Evolutionary conservation across 164 flowering plant genomes (phyloP), one percentile per base, ranked within the genome.

Genomic region (Magnolia changhungtana): DNA sequence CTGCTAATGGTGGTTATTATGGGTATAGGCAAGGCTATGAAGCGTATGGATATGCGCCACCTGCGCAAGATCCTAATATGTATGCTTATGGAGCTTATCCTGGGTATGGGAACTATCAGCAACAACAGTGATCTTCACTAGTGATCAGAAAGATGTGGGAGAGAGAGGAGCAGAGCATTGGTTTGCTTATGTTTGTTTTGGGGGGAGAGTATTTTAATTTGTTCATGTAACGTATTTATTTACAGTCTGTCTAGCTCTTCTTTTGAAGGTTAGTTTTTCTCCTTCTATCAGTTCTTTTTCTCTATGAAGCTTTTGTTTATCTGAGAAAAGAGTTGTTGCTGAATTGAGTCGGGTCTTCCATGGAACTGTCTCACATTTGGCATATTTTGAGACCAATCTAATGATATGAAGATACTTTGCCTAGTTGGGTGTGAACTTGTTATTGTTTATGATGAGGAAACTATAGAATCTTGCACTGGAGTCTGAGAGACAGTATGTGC

Each of bases 21-120:
- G 92, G 92, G 8, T 91, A 91, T 80, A 69, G 78, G 11, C 88
- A 83, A 50, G 92, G 95, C 49, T 87, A 91, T 66, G 94, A 89
- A 59, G 70, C 87, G 10, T 93, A 93, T 78, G 93, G 93, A 14
- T 93, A 90, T 82, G 88, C 88, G 0, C 83, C 84, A 51, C 80
- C 90, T 73, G 77, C 92, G 0, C 97, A 94, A 73, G 96, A 90
- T 78, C 93, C 98, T 8, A 92, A 81, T 81, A 79, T 87, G 89
- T 91, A 86, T 67, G 74, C 78, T 19, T 89, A 91, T 80, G 88
- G 88, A 16, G 88, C 87, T 27, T 87, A 87, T 75, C 82, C 90
- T 31, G 92, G 90, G 23, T 90, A 91, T 79, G 88, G 86, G 9
- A 83, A 85, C 75, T 90, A 91, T 72, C 92, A 81, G 37, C 90